A percentile compares a stretch with the other conserved stretches of the same genome.
phyloP scores from a whole-genome alignment of 306 rosid genomes.

The Cucurbita moschata region DNA sequence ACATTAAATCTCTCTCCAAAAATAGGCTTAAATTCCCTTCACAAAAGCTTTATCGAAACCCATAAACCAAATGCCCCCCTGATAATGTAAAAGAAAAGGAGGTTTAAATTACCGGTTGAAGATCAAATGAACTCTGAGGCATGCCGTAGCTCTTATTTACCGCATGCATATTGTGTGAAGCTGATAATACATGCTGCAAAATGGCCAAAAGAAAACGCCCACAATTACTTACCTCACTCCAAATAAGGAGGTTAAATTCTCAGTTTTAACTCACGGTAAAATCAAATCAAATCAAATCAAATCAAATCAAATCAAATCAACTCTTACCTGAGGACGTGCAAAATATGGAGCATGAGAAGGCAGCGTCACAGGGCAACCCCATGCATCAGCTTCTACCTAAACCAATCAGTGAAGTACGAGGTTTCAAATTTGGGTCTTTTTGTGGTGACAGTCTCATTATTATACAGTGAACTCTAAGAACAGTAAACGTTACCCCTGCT shows the following conservation, averaged over 20 bases:
- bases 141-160: conserved; percentile 26
- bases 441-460: not conserved
- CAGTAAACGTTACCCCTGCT: conserved; percentile 31
- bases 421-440: not conserved
- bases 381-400: conserved; percentile 72
- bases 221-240: not conserved
- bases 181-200: conserved; percentile 32
- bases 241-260: not conserved
- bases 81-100: conserved; percentile 4
- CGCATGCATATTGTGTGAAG: conserved; percentile 19
- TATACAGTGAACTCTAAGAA: not conserved
- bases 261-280: not conserved
- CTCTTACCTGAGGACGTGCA: conserved; percentile 44
- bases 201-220: not conserved
- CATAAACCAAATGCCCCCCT: no score
- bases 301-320: not conserved
- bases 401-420: not conserved
- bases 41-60: no score
- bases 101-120: conserved; percentile 52
- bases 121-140: conserved; percentile 35
- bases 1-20: no score
- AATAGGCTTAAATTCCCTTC: no score
- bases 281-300: not conserved
- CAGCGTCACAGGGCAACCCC: conserved; percentile 87
- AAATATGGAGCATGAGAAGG: conserved; percentile 35